Base-by-base conservation (phyloP, 1,284 basidiomycete genomes). In the Fomitopsis schrenkii region DNA sequence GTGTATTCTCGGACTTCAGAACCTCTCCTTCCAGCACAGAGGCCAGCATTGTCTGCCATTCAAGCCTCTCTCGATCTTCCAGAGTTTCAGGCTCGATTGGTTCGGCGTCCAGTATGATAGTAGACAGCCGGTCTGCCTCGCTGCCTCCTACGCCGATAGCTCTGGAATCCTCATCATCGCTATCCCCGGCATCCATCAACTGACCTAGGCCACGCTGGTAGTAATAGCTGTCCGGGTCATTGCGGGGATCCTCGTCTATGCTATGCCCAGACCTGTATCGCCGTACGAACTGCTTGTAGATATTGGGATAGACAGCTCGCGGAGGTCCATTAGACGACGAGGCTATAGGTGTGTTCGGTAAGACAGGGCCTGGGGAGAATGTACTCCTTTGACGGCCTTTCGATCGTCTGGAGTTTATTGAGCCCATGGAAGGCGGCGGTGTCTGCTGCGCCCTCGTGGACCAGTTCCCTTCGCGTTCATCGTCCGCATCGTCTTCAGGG, bases 41-140 rank as follows among this genome's bases (percentile, higher is more conserved):
- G 9, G 93, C 87, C 44, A 98, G 84, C 88, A 97, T 93, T 42
- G 90, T 91, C 74, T 96, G 94, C 95, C 95, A 98, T 75, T 96
- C 95, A 53, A 96, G 77, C 33, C 95, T 83, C 68, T 95, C 93
- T 63, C 84, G 82, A 67, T 93, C 90, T 68, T 91, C 88, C 50
- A 84, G 75, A 8, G 85, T 87, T 45, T 83, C 80, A 41, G 88
- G 85, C 64, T 86, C 81, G 59, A 82, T 78, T 38, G 82, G 77
- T 63, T 89, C 86, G 9, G 80, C 76, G 67, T 91, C 87, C 45
- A 85, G 77, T 63, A 82, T 75, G 40, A 83, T 75, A n/a, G 79
- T 76, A 17, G 81, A 80, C 60, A 83, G 73, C 15, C 80, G 79
- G 64, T 89, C 86, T 62, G 72, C 73, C 63, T 86, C 84, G 46